Base-by-base conservation (phyloP, 805 yeast species). In the Ogataea paradorogensis region DNA sequence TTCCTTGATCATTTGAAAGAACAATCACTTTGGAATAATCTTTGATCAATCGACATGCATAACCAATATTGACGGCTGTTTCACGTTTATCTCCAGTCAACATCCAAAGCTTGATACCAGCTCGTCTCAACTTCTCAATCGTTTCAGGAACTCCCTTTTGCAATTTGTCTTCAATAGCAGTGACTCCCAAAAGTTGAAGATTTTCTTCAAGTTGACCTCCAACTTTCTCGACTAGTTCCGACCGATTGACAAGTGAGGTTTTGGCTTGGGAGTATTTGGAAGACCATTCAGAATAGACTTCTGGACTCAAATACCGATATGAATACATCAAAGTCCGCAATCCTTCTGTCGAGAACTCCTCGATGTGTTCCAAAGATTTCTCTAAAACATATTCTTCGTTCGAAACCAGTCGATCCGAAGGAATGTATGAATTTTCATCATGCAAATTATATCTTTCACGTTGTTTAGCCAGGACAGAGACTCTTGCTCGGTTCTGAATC, bases 61-160 rank as follows among this genome's bases (percentile, higher is more conserved):
- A 86, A 1, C 98, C 99, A 62, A 93, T 91, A 56, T 89, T 93
- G 45, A 93, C 89, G 1, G 99, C 99, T 0, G 99, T 93, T 62
- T 93, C 99, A 43, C 97, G 71, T 58, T 95, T 95, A 60, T 93
- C 99, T 31, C 99, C 99, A 0, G 99, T 93, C 33, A 93, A 69
- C 97, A 93, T 93, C 99, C 99, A 93, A 71, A 93, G 65, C 55
- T 83, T 87, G 42, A 93, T 88, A 2, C 96, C 96, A 0, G 99
- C 98, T 47, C 95, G 73, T 52, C 95, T 76, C 35, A 93, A 71
- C 55, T 88, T 89, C 43, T 88, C 97, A 47, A 93, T 90, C 0
- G 98, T 78, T 39, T 90, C 96, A 15, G 97, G 84, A 6, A 93
- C 99, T n/a, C 99, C 99, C 16, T 82, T 84, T 64, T 93, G 99